A percentile compares a stretch with the other conserved stretches of the same genome.
phyloP scores from a whole-genome alignment of 169 alveolate species.

The Theileria parva region DNA sequence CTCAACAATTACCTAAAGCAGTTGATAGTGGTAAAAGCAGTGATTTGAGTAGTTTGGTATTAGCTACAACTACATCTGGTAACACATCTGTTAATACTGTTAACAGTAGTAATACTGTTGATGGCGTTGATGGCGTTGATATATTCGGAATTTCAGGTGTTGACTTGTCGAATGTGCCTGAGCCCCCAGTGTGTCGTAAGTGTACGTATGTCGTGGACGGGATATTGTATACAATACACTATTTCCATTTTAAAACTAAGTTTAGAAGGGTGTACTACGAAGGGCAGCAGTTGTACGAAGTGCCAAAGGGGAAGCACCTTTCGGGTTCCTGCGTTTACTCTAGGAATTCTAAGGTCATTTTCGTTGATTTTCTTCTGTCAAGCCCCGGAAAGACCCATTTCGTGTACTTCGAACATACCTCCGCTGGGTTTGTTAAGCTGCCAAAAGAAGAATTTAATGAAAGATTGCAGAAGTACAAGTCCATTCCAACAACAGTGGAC shows the following conservation, averaged over 20 bases:
- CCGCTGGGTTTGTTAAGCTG: neutral
- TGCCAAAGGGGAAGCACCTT: neutral
- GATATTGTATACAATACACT: neutral
- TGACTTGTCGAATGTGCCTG: neutral
- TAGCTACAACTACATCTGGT: no score
- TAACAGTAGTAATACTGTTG: neutral
- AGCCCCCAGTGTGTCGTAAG: neutral
- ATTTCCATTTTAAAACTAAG: neutral
- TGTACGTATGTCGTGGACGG: conserved; percentile 2
- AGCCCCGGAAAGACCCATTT: neutral
- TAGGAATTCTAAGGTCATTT: neutral
- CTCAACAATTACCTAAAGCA: no score
- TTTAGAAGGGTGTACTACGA: neutral
- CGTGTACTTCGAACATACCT: neutral
- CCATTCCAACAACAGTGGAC: neutral
- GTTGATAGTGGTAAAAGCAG: no score
- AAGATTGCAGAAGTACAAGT: neutral
- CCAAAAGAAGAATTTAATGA: neutral
- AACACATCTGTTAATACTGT: neutral
- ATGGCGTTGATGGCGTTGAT: neutral
- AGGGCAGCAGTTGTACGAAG: neutral
- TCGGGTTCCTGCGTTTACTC: neutral
- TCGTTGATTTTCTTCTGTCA: neutral
- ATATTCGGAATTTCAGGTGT: neutral
- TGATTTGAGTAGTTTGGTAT: no score